Conservation (phyloP, 169 alveolate species). For the Cryptosporidium tyzzeri region DNA sequence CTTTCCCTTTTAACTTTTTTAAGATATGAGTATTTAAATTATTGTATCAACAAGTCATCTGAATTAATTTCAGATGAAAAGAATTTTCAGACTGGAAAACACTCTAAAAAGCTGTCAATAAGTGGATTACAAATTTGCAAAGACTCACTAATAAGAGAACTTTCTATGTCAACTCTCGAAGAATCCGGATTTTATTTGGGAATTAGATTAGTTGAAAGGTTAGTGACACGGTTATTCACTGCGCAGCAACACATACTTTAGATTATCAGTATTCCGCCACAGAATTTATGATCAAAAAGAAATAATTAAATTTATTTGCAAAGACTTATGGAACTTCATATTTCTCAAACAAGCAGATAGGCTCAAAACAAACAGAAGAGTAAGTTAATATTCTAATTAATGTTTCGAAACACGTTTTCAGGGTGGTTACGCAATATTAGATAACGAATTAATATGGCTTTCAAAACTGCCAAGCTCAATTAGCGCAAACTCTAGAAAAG, state of each 20-base stretch:
- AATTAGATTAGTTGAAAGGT: constrained; percentile 73
- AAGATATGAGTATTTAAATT: constrained; percentile 67
- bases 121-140: constrained; percentile 17
- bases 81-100: neutral
- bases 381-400: constrained; percentile 7
- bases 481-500: neutral
- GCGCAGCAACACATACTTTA: neutral
- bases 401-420: neutral
- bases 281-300: constrained; percentile 79
- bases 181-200: constrained; percentile 65
- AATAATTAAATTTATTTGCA: constrained; percentile 79
- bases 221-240: neutral
- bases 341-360: constrained; percentile 83
- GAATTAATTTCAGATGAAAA: constrained; percentile 54
- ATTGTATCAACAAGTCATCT: constrained; percentile 17
- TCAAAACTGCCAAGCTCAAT: constrained; percentile 61
- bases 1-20: constrained; percentile 53
- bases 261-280: constrained; percentile 49
- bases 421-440: constrained; percentile 80
- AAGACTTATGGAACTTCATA: constrained; percentile 79
- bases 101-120: constrained; percentile 2
- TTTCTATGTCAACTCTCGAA: constrained; percentile 63
- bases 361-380: constrained; percentile 78
- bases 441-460: constrained; percentile 78
- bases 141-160: constrained; percentile 58